Evolutionary conservation across 345 rosid genomes (phyloP), one percentile per base, ranked within the genome.

Genomic region (Eucalyptus pauciflora): DNA sequence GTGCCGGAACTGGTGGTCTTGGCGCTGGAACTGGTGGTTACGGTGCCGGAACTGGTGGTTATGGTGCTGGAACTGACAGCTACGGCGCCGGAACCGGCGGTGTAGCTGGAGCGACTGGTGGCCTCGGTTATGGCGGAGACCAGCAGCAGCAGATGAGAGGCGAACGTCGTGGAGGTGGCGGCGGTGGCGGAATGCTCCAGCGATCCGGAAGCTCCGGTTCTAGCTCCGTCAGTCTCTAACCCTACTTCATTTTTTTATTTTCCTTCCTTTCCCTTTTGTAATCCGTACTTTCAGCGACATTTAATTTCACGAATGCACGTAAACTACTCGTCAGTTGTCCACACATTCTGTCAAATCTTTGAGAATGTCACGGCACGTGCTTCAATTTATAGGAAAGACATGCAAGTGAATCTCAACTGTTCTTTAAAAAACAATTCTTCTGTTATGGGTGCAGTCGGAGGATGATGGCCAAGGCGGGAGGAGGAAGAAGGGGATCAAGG

Each of bases 381-480:
- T 71, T 71, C 83, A 10, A 37, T 37, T 37, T 12, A 10, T 71
- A 71, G 25, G 22, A 5, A 71, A 37, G 46, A 27, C 25, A 37
- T 37, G 83, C 83, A 5, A 71, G 14, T 71, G 46, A 71, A 71
- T 33, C 5, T 69, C 43, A 16, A 17, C 43, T 4, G 43, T 64
- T 64, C 14, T 64, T n/a, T 64, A n/a, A n/a, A n/a, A 69, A 69
- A 69, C 24, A 33, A 29, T 69, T 22, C 22, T 16, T 13, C 69
- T 60, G 1, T 27, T 27, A 60, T 27, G 69, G 41, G 17, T 69
- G 69, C 50, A 71, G 91, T 90, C 94, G 25, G 98, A 96, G 90
- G 97, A 95, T 41, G 98, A 96, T 87, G 97, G 95, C 52, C 90
- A 89, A 86, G 97, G 97, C 69, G 96, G 95, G 86, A 95, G 97